Evolutionary conservation across 768 basidiomycete species (phyloP).

Genomic region (Tulasnella sp.): DNA sequence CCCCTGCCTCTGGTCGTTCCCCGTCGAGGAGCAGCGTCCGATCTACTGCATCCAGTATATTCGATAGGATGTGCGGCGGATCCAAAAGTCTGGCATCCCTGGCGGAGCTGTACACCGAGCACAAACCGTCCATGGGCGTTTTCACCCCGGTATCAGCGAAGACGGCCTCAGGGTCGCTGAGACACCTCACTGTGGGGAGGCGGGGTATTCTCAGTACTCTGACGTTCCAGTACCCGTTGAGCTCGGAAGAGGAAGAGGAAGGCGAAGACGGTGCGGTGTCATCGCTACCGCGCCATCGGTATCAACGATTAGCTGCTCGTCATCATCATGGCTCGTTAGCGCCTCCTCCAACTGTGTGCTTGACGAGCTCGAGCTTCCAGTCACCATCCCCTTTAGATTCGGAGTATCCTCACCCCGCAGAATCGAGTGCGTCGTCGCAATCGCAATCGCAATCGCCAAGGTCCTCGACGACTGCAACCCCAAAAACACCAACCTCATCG

Average conservation of each 20-base stretch:
- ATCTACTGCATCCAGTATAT: constrained; percentile 7
- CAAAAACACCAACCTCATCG: neutral
- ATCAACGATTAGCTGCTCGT: neutral
- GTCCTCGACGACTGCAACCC: neutral
- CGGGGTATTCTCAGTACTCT: neutral
- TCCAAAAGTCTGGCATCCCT: neutral
- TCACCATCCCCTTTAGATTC: neutral
- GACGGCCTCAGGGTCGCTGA: constrained; percentile 11
- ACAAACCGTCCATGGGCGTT: constrained; percentile 4
- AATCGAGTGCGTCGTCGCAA: neutral
- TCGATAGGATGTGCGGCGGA: neutral
- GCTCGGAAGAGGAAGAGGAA: neutral
- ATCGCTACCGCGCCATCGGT: neutral
- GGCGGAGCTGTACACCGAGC: neutral
- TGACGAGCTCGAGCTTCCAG: no score
- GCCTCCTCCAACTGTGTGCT: neutral
- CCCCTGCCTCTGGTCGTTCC: neutral
- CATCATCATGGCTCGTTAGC: neutral
- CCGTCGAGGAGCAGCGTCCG: neutral
- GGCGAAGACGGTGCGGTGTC: neutral
- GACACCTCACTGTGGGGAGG: neutral
- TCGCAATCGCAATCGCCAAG: neutral
- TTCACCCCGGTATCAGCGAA: constrained; percentile 15
- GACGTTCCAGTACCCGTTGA: neutral
- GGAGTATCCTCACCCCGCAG: neutral